These are phyloP conservation scores for Chlorella sp. DNA, from an alignment of 139 green algal species.

Conservation along the genomic window DNA sequence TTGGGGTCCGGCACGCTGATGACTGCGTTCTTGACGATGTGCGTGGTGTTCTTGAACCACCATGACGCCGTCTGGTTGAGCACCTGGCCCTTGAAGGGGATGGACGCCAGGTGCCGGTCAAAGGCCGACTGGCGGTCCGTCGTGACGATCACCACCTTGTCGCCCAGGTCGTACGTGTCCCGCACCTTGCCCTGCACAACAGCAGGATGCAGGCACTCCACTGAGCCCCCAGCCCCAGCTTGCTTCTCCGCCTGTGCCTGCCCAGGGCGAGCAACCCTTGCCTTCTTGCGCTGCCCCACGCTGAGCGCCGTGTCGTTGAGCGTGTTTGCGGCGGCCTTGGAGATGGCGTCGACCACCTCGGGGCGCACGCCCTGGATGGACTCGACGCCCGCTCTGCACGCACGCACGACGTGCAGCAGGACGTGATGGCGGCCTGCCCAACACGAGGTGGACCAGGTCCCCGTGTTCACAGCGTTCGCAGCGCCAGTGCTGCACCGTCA, in stretches of 20 bases:
- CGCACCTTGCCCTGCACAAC: conserved; percentile 89
- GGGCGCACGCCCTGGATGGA: conserved; percentile 40
- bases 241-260: neutral
- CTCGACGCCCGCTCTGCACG: conserved; percentile 24
- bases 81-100: conserved; percentile 97
- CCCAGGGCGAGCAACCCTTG: neutral
- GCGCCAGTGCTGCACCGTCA: too few relatives aligned
- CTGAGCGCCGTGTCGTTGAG: conserved; percentile 47
- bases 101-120: conserved; percentile 84
- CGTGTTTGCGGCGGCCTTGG: conserved; percentile 37
- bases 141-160: conserved; percentile 89
- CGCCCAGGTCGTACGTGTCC: conserved; percentile 89
- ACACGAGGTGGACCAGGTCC: too few relatives aligned
- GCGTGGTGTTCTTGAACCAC: conserved; percentile 89
- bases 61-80: conserved; percentile 93
- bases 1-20: conserved; percentile 87
- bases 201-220: neutral
- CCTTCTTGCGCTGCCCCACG: conserved; percentile 17
- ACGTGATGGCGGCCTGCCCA: too few relatives aligned
- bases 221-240: neutral
- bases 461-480: too few relatives aligned
- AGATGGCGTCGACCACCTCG: conserved; percentile 59
- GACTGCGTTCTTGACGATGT: conserved; percentile 86
- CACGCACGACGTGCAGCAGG: too few relatives aligned
- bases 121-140: conserved; percentile 96